Evolutionary conservation across 257 asterid species (phyloP).

Genomic region (Leptodermis oblonga): DNA sequence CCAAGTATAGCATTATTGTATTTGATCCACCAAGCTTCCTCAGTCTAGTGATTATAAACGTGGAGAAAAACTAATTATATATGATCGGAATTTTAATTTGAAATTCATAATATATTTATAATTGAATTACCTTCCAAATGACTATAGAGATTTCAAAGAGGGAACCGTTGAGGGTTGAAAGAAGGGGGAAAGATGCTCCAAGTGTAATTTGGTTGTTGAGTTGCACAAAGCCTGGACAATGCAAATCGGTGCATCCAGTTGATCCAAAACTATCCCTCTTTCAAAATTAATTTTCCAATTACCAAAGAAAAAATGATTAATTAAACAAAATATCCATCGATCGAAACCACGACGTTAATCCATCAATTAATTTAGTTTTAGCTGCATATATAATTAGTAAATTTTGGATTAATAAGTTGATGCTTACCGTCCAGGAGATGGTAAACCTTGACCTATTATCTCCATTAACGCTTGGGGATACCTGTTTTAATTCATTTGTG

Average conservation of each 20-base stretch:
- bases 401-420: neutral
- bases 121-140: neutral
- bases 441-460: neutral
- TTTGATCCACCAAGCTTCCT: neutral
- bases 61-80: too few species aligned
- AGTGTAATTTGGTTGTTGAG: neutral
- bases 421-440: constrained; percentile 3
- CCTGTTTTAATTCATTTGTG: neutral
- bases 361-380: too few species aligned
- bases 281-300: neutral
- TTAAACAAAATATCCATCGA: too few species aligned
- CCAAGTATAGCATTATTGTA: neutral
- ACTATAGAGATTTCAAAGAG: neutral
- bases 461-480: neutral
- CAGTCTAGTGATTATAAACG: too few species aligned
- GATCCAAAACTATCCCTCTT: neutral
- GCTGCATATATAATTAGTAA: neutral
- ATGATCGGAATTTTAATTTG: too few species aligned
- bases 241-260: neutral
- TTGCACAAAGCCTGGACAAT: neutral
- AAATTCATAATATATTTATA: too few species aligned
- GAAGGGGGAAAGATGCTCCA: neutral
- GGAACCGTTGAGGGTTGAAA: neutral
- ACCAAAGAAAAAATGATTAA: too few species aligned
- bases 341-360: neutral